These are phyloP conservation scores for Sordariomycetes sp. DNA, from an alignment of 2,329 filamentous ascomycete genomes.

Conservation along the genomic window DNA sequence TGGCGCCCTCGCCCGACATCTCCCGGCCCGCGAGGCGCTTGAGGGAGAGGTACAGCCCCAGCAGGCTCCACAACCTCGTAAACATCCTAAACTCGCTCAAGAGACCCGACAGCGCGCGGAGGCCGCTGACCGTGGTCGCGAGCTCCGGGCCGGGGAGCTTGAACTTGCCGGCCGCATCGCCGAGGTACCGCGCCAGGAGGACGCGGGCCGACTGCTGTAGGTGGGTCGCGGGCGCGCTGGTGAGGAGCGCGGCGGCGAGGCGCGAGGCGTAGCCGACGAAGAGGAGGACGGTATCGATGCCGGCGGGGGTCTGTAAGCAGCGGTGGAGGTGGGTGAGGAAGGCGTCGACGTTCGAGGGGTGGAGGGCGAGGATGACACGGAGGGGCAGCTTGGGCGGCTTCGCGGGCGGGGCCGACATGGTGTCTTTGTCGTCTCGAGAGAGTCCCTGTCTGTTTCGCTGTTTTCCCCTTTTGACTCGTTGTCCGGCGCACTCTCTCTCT, in stretches of 20 bases:
- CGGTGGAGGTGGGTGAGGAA: slow-evolving; percentile 44
- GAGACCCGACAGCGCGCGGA: slow-evolving; percentile 49
- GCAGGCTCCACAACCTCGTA: slow-evolving; percentile 60
- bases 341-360: slow-evolving; percentile 30
- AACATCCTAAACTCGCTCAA: slow-evolving; percentile 62
- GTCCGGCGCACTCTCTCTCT: too few species aligned
- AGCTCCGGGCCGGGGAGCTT: slow-evolving; percentile 24
- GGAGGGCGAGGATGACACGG: slow-evolving; percentile 8
- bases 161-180: slow-evolving; percentile 20
- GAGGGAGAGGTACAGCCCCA: slow-evolving; percentile 61
- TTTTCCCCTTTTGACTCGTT: too few species aligned
- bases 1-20: slow-evolving; percentile 13
- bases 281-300: slow-evolving; percentile 57
- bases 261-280: slow-evolving; percentile 56
- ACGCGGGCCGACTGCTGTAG: slow-evolving; percentile 37
- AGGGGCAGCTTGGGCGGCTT: slow-evolving; percentile 2
- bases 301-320: slow-evolving; percentile 53
- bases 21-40: slow-evolving; percentile 28
- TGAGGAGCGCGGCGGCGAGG: slow-evolving; percentile 35
- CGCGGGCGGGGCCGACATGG: background rate
- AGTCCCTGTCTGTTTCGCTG: too few species aligned
- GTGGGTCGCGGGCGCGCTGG: slow-evolving; percentile 39
- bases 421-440: background rate
- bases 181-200: slow-evolving; percentile 36
- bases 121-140: slow-evolving; percentile 30